Evolutionary conservation across 257 asterid species (phyloP).

Genomic region (Verbena officinalis): DNA sequence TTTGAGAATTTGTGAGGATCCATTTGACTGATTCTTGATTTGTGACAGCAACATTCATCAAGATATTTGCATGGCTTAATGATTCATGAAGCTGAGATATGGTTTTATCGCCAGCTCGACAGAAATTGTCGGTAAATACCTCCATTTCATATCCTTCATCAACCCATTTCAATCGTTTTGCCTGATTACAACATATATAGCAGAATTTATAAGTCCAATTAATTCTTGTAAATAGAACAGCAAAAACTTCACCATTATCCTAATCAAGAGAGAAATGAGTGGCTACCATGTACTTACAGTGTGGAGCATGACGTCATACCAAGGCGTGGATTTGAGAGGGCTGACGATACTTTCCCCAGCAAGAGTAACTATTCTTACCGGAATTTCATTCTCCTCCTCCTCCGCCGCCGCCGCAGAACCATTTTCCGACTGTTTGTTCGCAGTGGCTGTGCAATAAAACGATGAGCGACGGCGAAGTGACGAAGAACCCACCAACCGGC

Average conservation of each 20-base stretch:
- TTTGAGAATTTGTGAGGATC: constrained; percentile 47
- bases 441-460: constrained; percentile 11
- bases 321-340: constrained; percentile 80
- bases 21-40: constrained; percentile 65
- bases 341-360: constrained; percentile 88
- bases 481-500: constrained; percentile 4
- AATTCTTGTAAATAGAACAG: no score
- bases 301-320: constrained; percentile 85
- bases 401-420: constrained; percentile 23
- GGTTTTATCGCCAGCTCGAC: constrained; percentile 33
- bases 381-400: constrained; percentile 33
- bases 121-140: constrained; percentile 57
- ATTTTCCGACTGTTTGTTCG: constrained; percentile 24
- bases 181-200: constrained; percentile 44
- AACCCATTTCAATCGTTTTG: constrained; percentile 75
- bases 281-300: constrained; percentile 52
- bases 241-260: background rate
- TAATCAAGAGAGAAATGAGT: background rate
- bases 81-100: constrained; percentile 35
- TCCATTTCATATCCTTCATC: constrained; percentile 81
- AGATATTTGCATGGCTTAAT: constrained; percentile 51
- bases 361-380: constrained; percentile 73
- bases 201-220: no score
- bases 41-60: constrained; percentile 62
- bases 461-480: constrained; percentile 29